Conservation (phyloP, 345 rosid species). For the Gossypium arboreum region DNA sequence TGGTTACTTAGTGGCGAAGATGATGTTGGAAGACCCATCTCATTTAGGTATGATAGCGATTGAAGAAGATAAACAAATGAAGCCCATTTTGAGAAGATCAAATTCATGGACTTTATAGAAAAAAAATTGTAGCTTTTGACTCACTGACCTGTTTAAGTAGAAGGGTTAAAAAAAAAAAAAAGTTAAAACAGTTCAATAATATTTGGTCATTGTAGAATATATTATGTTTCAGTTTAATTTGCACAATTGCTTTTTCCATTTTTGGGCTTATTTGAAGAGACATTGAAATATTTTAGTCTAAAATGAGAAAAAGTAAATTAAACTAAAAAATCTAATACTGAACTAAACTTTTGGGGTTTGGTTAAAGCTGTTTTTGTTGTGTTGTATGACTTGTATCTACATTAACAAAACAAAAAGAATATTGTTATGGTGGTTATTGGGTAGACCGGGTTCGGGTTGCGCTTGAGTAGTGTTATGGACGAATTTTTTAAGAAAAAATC, state of each 20-base stretch:
- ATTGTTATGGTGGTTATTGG: too few relatives aligned
- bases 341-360: too few relatives aligned
- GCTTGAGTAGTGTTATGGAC: too few relatives aligned
- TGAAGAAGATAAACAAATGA: constrained; percentile 85
- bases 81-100: constrained; percentile 73
- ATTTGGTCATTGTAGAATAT: neutral
- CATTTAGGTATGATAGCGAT: constrained; percentile 84
- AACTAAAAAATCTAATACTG: neutral
- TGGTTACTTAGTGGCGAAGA: constrained; percentile 87
- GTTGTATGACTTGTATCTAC: too few relatives aligned
- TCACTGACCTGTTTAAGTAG: neutral
- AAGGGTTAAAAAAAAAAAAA: neutral
- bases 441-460: too few relatives aligned
- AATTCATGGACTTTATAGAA: constrained; percentile 55
- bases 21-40: constrained; percentile 97
- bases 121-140: constrained; percentile 11
- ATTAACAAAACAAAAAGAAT: too few relatives aligned
- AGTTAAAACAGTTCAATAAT: neutral
- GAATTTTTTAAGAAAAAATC: too few relatives aligned
- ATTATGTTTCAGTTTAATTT: neutral
- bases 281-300: neutral
- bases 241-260: neutral
- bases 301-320: neutral
- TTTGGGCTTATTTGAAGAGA: neutral
- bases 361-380: too few relatives aligned